These are phyloP conservation scores for Parsonsia alboflavescens DNA, from an alignment of 257 asterid species.

Conservation along the genomic window DNA sequence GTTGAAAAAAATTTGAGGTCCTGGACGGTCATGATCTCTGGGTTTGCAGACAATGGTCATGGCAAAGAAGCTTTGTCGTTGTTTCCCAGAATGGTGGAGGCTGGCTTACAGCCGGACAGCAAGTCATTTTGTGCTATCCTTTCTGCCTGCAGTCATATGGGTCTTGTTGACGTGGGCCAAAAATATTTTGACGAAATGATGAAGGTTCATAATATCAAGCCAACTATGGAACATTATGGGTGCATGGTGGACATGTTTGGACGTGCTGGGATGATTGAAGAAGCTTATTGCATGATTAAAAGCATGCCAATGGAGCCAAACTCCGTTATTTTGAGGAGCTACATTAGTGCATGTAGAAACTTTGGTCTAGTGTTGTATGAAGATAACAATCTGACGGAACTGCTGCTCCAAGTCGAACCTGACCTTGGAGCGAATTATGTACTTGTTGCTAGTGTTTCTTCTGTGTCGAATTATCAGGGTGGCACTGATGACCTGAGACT, in stretches of 20 bases:
- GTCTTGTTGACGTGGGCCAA: constrained; percentile 46
- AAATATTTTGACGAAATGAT: constrained; percentile 53
- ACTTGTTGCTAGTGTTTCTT: constrained; percentile 41
- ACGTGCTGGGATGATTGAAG: constrained; percentile 56
- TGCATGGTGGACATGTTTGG: constrained; percentile 78
- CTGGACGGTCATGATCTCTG: constrained; percentile 75
- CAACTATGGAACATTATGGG: constrained; percentile 73
- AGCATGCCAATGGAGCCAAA: constrained; percentile 62
- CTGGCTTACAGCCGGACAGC: constrained; percentile 50
- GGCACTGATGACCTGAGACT: constrained; percentile 30
- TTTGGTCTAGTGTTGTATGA: constrained; percentile 31
- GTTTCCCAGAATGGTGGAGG: constrained; percentile 53
- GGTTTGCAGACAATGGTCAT: constrained; percentile 50
- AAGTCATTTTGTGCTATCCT: constrained; percentile 54
- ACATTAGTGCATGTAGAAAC: constrained; percentile 55
- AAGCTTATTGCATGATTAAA: constrained; percentile 53
- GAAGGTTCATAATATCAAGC: constrained; percentile 39
- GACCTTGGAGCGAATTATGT: constrained; percentile 64
- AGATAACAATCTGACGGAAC: constrained; percentile 35
- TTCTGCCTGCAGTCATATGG: constrained; percentile 67
- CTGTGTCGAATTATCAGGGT: constrained; percentile 23
- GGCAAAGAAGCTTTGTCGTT: constrained; percentile 53
- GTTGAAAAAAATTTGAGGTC: constrained; percentile 41
- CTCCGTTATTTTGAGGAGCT: constrained; percentile 59
- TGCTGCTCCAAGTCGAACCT: constrained; percentile 52